Base-by-base conservation (phyloP, 371 early-diverging fungal species). In the Actinomortierella ambigua region DNA sequence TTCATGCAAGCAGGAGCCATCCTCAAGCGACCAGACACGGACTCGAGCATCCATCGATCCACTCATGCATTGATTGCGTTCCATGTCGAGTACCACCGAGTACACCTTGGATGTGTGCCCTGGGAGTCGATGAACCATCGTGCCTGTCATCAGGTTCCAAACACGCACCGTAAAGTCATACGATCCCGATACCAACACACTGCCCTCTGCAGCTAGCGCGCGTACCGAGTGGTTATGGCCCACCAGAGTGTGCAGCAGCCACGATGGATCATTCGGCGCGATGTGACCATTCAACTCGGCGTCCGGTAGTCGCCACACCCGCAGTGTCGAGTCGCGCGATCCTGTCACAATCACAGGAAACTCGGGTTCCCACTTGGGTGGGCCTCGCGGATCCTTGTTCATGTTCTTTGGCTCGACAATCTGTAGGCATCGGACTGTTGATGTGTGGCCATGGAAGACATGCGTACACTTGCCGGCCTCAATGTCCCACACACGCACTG, bases 41-140 rank as follows among this genome's bases (percentile, higher is more conserved):
- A 98, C 96, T 29, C 90, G 88, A 0, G 96, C 90, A 80, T 99
- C 99, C 90, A 98, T 92, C 65, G 95, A 94, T 43, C 99, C 99
- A 61, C 93, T 93, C 64, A 96, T 92, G 49, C 97, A 92, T 55
- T 91, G 87, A 34, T 86, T 78, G 27, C 92, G 81, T 61, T 92
- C 93, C n/a, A 87, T 86, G 69, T 90, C 91, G 59, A 95, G 86
- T 13, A 93, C 95, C 13, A 98, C 93, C 11, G 91, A 89, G 70
- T 98, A 98, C 3, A 98, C 97, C 65, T 95, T 95, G 61, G 95
- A 88, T 17, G 86, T 81, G 63, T 98, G 98, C 9, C 98, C 98
- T 28, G 82, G 79, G 64, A 94, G 88, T 14, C 81, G 81, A 64
- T 89, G 89, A 3, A 89, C 50, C 44, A 86, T 63, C 8, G 82